Percentiles rank a stretch among this genome's conserved stretches.
phyloP scores from a whole-genome alignment of 2,329 filamentous ascomycete genomes.

The Aspergillus tamarii region DNA sequence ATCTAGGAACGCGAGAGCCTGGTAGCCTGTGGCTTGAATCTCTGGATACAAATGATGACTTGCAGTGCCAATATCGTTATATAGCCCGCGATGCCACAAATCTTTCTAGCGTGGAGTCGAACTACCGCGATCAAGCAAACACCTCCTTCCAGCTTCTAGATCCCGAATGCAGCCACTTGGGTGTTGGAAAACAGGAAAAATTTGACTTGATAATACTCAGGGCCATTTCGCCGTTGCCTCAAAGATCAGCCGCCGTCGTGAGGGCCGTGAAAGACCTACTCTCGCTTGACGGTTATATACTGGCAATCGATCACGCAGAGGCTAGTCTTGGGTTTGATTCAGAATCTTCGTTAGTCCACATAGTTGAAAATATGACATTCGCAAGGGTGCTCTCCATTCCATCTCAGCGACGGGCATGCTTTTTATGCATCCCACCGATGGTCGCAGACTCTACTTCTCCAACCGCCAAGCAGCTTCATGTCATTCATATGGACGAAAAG shows the following conservation, averaged over 20 bases:
- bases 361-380: neutral
- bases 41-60: neutral
- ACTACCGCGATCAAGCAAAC: neutral
- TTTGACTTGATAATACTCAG: conserved; percentile 14
- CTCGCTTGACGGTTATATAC: conserved; percentile 1
- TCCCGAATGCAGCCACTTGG: neutral
- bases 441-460: neutral
- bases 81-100: conserved; percentile 3
- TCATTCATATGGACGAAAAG: neutral
- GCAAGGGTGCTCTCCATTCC: neutral
- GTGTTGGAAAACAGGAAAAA: neutral
- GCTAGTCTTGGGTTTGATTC: neutral
- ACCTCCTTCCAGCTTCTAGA: conserved; percentile 4
- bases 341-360: neutral
- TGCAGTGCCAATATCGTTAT: conserved; percentile 2
- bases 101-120: neutral
- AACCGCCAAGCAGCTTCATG: neutral
- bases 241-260: neutral
- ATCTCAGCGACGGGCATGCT: neutral
- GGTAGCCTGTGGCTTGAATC: conserved; percentile 8
- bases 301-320: neutral
- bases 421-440: neutral
- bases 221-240: neutral
- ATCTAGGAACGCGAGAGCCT: conserved; percentile 1
- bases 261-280: neutral